These are phyloP conservation scores for Jamesozyma hellenica DNA, from an alignment of 805 yeast species.

Conservation along the genomic window DNA sequence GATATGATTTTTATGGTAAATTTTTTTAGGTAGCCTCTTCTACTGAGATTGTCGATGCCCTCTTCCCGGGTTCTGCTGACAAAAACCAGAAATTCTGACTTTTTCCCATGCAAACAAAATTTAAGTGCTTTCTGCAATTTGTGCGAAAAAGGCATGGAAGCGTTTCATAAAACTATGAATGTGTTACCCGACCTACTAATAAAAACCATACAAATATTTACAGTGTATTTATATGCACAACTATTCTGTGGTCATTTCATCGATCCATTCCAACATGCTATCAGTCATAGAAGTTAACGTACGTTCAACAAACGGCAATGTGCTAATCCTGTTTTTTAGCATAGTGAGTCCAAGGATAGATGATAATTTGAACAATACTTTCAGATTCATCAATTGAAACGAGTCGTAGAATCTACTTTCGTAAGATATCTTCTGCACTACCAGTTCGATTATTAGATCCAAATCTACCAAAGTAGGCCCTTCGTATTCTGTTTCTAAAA, in stretches of 20 bases:
- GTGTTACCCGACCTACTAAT: too few relatives aligned
- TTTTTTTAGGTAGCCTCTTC: too few relatives aligned
- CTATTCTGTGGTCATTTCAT: slow-evolving; percentile 6
- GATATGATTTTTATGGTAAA: too few relatives aligned
- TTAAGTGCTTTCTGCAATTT: neutral
- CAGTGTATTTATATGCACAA: neutral
- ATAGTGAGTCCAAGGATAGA: slow-evolving; percentile 14
- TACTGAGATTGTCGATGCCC: neutral
- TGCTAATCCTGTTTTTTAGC: slow-evolving; percentile 14
- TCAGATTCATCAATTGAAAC: slow-evolving; percentile 35
- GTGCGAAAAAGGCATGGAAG: too few relatives aligned
- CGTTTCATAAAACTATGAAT: too few relatives aligned
- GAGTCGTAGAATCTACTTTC: slow-evolving; percentile 56
- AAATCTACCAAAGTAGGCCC: slow-evolving; percentile 10
- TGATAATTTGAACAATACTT: slow-evolving; percentile 35
- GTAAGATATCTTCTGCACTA: slow-evolving; percentile 49
- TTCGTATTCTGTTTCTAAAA: slow-evolving; percentile 10
- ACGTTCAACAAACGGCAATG: slow-evolving; percentile 10
- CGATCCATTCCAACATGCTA: slow-evolving; percentile 17
- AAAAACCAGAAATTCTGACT: too few relatives aligned
- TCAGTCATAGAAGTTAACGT: slow-evolving; percentile 7
- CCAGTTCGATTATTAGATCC: slow-evolving; percentile 34
- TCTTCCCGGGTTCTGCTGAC: neutral
- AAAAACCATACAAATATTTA: too few relatives aligned
- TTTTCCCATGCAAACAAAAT: neutral